Base-by-base conservation (phyloP, 2,329 filamentous ascomycete species). In the Epicoccum nigrum region DNA sequence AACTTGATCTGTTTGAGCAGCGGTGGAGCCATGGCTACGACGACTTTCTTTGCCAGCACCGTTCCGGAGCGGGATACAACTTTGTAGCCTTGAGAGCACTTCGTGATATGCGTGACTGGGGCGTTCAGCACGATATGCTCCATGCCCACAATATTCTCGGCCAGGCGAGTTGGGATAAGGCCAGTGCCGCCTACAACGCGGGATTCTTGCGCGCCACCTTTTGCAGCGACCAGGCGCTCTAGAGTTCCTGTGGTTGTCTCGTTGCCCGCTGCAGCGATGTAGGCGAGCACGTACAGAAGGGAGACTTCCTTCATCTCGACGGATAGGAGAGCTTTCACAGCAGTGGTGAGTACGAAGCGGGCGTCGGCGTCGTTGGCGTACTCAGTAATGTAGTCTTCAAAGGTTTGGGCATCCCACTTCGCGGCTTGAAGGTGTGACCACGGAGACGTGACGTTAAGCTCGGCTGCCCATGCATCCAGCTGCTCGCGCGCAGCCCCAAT, bases 21-120 rank as follows among this genome's bases (percentile, higher is more conserved):
- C 0, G 81, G 76, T 2, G 74, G 77, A 0, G 82, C 79, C 0
- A 83, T 65, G 0, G 81, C 76, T 1, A 77, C 61, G 41, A 85
- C 78, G 13, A 82, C 76, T 30, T 77, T 78, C 12, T 71, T 70
- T 2, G 75, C 77, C 5, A 59, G 51, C 44, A 76, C 71, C 0
- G 61, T 63, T 2, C 61, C 59, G 1, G 46, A 51, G 2, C 45
- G 53, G 7, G 68, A 62, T 4, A 35, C 11, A 20, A 63, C 46
- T 15, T 37, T 37, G 27, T 64, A 65, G 4, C 46, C 51, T 4
- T 19, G 17, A 17, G 15, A 4, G 16, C 12, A 7, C 13, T 45
- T 45, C 12, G 16, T 8, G 7, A 67, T 46, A 13, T 45, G 48
- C 15, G 34, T 21, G 2, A 64, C 62, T 5, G 59, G 44, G 2